phyloP scores from a whole-genome alignment of 2,329 filamentous ascomycete genomes.

The Neoascochyta sp. region DNA sequence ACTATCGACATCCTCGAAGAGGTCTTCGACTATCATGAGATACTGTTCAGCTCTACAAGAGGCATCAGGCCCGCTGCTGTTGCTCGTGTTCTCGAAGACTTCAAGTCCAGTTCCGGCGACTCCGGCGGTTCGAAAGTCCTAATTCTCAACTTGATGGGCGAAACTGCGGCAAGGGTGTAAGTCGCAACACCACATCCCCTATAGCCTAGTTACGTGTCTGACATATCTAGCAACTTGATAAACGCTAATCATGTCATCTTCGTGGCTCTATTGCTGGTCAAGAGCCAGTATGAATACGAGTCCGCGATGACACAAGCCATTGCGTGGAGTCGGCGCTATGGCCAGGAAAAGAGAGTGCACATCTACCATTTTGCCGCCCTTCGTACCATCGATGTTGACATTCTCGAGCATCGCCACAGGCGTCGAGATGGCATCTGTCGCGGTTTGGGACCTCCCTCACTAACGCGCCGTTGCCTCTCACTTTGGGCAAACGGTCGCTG shows the following conservation, averaged over 20 bases:
- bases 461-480: no score
- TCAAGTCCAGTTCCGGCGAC: constrained; percentile 18
- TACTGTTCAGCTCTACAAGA: constrained; percentile 14
- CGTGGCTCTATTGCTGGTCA: constrained; percentile 52
- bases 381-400: constrained; percentile 55
- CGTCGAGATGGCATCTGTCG: constrained; percentile 23
- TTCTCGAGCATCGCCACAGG: constrained; percentile 44
- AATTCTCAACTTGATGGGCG: constrained; percentile 55
- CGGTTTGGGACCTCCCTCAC: no score
- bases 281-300: constrained; percentile 53
- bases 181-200: constrained; percentile 24
- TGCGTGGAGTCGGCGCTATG: constrained; percentile 56
- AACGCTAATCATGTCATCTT: constrained; percentile 64
- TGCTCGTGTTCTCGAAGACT: constrained; percentile 24
- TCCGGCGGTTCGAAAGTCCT: constrained; percentile 46
- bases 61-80: constrained; percentile 8
- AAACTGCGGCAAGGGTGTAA: constrained; percentile 59
- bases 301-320: constrained; percentile 61
- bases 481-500: no score
- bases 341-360: constrained; percentile 55
- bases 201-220: constrained; percentile 2
- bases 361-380: constrained; percentile 77
- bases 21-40: constrained; percentile 13
- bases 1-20: constrained; percentile 13
- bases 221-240: constrained; percentile 54